Evolutionary conservation across 176 grass and related monocot species (phyloP), one percentile per base, ranked within the genome.

Genomic region (Alopecurus myosuroides): DNA sequence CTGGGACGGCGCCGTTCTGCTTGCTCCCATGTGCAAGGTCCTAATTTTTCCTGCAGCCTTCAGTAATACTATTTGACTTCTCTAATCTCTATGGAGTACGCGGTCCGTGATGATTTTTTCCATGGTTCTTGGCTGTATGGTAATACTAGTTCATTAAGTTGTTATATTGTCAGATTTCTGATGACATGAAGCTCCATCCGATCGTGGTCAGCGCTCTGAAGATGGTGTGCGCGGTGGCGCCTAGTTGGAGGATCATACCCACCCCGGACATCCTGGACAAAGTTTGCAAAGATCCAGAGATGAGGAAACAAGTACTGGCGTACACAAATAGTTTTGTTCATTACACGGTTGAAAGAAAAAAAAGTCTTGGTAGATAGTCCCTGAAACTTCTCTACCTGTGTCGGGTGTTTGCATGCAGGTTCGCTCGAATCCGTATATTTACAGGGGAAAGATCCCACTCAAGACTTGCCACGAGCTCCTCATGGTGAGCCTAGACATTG

Each of bases 11-110:
- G 87, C 92, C 28, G 81, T 92, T 39, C 67, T 94, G 77, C 77
- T 92, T 81, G 92, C 89, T 53, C 89, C 92, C 17, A 86, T 94
- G 86, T 94, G 92, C 86, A 94, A 94, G 92, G 92, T 94, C n/a
- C 50, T 73, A 45, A 11, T 67, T 17, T 82, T 33, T 49, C 15
- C 4, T 44, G 36, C 6, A 7, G 63, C 20, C 9, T 11, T 9
- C n/a, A 4, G n/a, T n/a, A n/a, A n/a, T 25, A 57, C 25, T 11
- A 22, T 35, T 46, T 44, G 36, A 35, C 12, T 45, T 69, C 23
- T 85, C 25, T 1, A 4, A n/a, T n/a, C n/a, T n/a, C n/a, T 44
- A 7, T n/a, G 36, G 23, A 46, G 2, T 40, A 19, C 3, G 25
- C 45, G 17, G 22, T 56, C 31, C 58, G 10, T 86, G 9, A 22